Base-by-base conservation (phyloP, 2,329 filamentous ascomycete genomes). In the Chrysoporthe deuterocubensis region DNA sequence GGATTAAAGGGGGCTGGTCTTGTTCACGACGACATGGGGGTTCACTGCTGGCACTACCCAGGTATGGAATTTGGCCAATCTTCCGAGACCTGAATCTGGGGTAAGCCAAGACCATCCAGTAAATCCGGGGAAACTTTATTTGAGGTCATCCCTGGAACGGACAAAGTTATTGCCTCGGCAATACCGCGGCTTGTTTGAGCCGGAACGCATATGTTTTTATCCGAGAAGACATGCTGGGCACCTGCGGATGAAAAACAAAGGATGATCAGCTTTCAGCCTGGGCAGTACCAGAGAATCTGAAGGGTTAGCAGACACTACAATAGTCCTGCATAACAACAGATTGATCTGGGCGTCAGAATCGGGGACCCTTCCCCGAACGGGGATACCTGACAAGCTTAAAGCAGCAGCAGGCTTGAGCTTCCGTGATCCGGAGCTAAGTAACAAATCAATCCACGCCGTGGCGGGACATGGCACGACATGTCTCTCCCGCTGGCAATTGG, bases 101-200 rank as follows among this genome's bases (percentile, higher is more conserved):
- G 44, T 16, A 46, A 46, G 44, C 44, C 4, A 16, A n/a, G 44
- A 46, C 14, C 44, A 26, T 26, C 26, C 26, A 26, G 44, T 14
- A 54, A 21, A 57, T 8, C 4, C 16, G 16, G 54, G 54, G 34
- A 57, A 57, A 57, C 34, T 16, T 57, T 57, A 57, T 40, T 57
- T 9, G 54, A 40, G 54, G 26, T 13, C 13, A 54, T 34, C 54
- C 54, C 54, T 57, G 32, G 9, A 57, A 14, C 21, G 26, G 50
- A 34, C 50, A 32, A 54, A 54, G 21, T 54, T 54, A 54, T 54
- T 54, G 26, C 50, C 50, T 54, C 50, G 50, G 50, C 50, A 54
- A 54, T 54, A 54, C 21, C 13, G 21, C 11, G 50, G 50, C 50
- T 16, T 32, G 32, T 54, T 34, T 52, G 11, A 26, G 48, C 48